phyloP scores from a whole-genome alignment of 164 flowering plant species.

The Stephania japonica region DNA sequence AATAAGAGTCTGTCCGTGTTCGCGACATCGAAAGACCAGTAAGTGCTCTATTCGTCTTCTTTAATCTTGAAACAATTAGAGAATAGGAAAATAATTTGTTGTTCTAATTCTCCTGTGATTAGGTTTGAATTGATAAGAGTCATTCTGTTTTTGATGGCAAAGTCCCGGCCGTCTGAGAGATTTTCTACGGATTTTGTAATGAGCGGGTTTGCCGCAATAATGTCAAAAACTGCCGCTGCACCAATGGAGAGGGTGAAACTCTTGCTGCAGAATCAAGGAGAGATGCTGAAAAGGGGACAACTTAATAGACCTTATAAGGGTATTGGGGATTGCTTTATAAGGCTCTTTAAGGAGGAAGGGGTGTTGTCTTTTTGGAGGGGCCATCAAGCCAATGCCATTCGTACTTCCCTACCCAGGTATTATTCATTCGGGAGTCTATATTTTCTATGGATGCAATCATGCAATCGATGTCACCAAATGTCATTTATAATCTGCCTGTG shows the following conservation, averaged over 20 bases:
- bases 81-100: too few species aligned
- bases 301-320: conserved; percentile 65
- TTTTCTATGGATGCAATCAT: too few species aligned
- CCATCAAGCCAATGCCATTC: conserved; percentile 84
- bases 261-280: conserved; percentile 87
- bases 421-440: not conserved
- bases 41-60: not conserved
- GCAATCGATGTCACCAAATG: too few species aligned
- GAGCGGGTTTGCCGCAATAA: conserved; percentile 79
- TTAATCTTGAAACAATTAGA: not conserved
- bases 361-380: conserved; percentile 86
- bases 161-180: conserved; percentile 29
- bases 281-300: conserved; percentile 73
- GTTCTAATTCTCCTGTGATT: not conserved
- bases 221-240: conserved; percentile 77
- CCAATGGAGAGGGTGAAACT: conserved; percentile 97
- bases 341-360: conserved; percentile 83
- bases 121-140: not conserved
- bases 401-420: conserved; percentile 98
- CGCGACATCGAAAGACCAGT: not conserved
- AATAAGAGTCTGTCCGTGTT: not conserved
- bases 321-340: conserved; percentile 55
- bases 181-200: conserved; percentile 67
- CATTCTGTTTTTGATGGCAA: conserved; percentile 1
- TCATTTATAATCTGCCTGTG: too few species aligned